Percentiles rank a stretch among this genome's conserved stretches.
phyloP scores from a whole-genome alignment of 2,329 filamentous ascomycete species.

The Colletotrichum cordylinicola region DNA sequence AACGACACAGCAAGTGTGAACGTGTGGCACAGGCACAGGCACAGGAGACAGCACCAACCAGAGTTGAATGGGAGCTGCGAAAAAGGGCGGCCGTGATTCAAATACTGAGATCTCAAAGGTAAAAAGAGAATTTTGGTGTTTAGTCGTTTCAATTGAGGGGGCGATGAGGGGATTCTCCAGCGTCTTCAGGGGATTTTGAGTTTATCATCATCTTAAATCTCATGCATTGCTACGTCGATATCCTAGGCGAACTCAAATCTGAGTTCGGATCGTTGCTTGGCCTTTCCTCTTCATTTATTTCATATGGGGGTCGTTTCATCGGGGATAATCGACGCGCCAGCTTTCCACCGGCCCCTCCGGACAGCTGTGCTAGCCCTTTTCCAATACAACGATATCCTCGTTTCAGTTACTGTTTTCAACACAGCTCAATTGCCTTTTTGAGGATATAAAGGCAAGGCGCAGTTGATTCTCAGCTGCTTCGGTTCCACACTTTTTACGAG shows the following conservation, averaged over 20 bases:
- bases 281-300: neutral
- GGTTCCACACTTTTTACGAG: too few relatives aligned
- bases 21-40: neutral
- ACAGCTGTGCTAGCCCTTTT: neutral
- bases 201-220: neutral
- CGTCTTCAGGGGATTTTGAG: neutral
- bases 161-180: neutral
- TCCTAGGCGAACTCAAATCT: neutral
- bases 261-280: neutral
- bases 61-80: accelerated
- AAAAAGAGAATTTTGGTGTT: neutral
- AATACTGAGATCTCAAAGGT: neutral
- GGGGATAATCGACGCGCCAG: neutral
- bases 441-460: too few relatives aligned
- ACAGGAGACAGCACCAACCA: neutral
- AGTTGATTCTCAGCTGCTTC: too few relatives aligned
- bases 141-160: neutral
- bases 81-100: neutral
- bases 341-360: neutral
- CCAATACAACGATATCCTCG: neutral
- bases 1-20: neutral
- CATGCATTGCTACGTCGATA: neutral
- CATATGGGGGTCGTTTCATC: neutral
- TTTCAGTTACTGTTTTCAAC: too few relatives aligned
- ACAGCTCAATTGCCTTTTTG: too few relatives aligned